Base-by-base conservation (phyloP, 2,329 filamentous ascomycete genomes). In the Teratosphaeria destructans region DNA sequence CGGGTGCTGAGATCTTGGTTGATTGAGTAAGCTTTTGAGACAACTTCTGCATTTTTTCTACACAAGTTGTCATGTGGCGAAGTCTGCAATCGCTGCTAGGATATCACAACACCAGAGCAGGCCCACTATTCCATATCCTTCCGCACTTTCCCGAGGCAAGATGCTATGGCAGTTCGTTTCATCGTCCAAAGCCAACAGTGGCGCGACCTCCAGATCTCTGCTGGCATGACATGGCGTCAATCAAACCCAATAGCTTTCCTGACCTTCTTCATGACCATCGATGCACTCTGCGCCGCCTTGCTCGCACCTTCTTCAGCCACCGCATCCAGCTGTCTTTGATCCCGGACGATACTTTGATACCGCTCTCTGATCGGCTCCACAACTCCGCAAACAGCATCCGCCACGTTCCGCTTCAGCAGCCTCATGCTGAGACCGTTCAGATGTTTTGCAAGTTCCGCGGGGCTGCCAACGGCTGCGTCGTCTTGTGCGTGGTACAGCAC, bases 331-430 rank as follows among this genome's bases (percentile, higher is more conserved):
- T 80, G 81, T 35, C 71, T 74, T 6, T 79, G 78, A 23, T 82
- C 77, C 49, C 68, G 61, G 47, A 86, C 73, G 5, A 87, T 69
- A 56, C 79, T 75, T 3, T 77, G 63, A 67, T 85, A 90, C 37
- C 78, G 75, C 52, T 80, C 78, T 26, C 85, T 75, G 37, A 90
- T 78, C 2, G 77, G 78, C 14, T 68, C 71, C 16, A 90, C 70
- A 1, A 79, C 80, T 6, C 67, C 64, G 5, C 81, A 76, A 0
- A 94, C 74, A 2, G 78, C 78, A 23, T 83, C 79, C 0, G 83
- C 81, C 5, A 90, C 84, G 65, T 78, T 76, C 6, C 81, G 78
- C 72, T 93, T 93, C 59, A 93, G 76, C 0, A 77, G 77, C 8
- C 77, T 77, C 67, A 90, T 77, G 49, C 72, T 80, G 27, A 78